Evolutionary conservation across 345 rosid species (phyloP).

Genomic region (Boechera divaricarpa): DNA sequence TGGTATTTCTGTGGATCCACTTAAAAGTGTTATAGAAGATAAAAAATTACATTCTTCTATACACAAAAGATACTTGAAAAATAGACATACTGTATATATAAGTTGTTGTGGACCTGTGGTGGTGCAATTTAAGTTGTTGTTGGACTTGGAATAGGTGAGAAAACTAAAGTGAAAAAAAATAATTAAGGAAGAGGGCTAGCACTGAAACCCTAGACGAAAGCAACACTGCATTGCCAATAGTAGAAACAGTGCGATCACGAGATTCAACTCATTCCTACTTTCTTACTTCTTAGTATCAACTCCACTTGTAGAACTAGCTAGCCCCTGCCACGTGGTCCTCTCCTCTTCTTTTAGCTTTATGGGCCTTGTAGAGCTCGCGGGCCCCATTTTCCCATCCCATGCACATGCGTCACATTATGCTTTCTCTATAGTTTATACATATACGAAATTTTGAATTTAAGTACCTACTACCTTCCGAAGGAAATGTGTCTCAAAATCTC

Average conservation of each 20-base stretch:
- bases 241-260: slow-evolving; percentile 48
- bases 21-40: too few species aligned
- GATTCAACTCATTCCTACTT: slow-evolving; percentile 48
- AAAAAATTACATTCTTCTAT: neutral
- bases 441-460: neutral
- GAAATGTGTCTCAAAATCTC: neutral
- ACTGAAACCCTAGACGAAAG: slow-evolving; percentile 49
- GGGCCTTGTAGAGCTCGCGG: slow-evolving; percentile 37
- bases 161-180: slow-evolving; percentile 10
- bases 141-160: slow-evolving; percentile 26
- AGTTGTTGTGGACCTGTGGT: slow-evolving; percentile 11
- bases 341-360: slow-evolving; percentile 40
- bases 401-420: slow-evolving; percentile 41
- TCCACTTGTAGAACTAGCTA: slow-evolving; percentile 47
- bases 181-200: slow-evolving; percentile 34
- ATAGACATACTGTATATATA: slow-evolving; percentile 5
- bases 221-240: slow-evolving; percentile 43
- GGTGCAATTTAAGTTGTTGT: neutral
- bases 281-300: slow-evolving; percentile 42
- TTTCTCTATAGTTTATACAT: neutral
- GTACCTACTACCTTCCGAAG: too few species aligned
- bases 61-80: neutral
- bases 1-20: too few species aligned
- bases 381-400: slow-evolving; percentile 45
- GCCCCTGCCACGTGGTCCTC: slow-evolving; percentile 45